Conservation (phyloP, 2,329 filamentous ascomycete species). For the Xylaria polymorpha region DNA sequence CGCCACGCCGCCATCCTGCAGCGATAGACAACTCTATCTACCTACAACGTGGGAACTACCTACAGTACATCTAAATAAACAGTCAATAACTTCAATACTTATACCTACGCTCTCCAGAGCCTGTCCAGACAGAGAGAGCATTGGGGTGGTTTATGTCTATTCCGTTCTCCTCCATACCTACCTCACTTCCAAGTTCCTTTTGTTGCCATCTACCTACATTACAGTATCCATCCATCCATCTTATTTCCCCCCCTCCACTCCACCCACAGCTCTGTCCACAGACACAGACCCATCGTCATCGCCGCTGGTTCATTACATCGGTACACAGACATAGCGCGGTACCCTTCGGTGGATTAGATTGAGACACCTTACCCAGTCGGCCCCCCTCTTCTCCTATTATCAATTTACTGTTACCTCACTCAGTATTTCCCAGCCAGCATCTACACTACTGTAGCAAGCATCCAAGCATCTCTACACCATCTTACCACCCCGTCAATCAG, state of each 20-base stretch:
- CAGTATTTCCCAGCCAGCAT: conserved; percentile 23
- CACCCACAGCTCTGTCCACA: background rate
- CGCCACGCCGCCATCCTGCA: conserved; percentile 25
- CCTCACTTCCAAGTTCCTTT: no score
- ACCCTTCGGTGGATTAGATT: conserved; percentile 12
- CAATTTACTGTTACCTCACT: conserved; percentile 17
- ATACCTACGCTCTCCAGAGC: background rate
- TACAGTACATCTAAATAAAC: no score
- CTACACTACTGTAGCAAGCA: background rate
- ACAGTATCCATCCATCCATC: background rate
- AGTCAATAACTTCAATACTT: no score
- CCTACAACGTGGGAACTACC: no score
- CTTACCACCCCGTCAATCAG: conserved; percentile 25
- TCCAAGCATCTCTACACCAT: background rate
- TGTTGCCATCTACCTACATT: no score
- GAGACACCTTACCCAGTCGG: conserved; percentile 26
- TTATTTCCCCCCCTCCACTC: conserved; percentile 4
- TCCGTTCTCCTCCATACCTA: no score
- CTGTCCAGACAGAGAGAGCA: background rate
- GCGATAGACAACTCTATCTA: background rate
- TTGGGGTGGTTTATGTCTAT: no score
- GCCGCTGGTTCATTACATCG: conserved; percentile 11
- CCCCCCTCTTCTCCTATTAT: conserved; percentile 26
- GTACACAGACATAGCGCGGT: conserved; percentile 12
- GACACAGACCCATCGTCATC: conserved; percentile 23